Base-by-base conservation (phyloP, 2,329 filamentous ascomycete genomes). In the Cladophialophora bantiana region DNA sequence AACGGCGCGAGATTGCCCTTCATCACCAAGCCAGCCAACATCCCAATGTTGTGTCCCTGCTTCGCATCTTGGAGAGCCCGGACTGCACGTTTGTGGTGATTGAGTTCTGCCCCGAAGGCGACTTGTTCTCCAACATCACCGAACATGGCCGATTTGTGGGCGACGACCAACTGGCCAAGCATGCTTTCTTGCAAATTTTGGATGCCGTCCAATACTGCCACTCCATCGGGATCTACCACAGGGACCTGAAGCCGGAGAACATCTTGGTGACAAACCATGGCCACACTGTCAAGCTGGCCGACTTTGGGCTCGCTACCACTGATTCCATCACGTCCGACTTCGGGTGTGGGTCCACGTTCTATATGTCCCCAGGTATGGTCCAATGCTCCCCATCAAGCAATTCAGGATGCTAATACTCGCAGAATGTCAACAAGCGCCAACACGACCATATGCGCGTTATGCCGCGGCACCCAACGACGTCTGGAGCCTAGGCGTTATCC, bases 161-260 rank as follows among this genome's bases (percentile, higher is more conserved):
- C 81, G 94, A 97, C 83, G 94, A 98, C 83, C 86, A 88, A 75
- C 86, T 97, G 77, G 91, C 91, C 84, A 93, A 90, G 83, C 88
- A 88, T 72, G 90, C 93, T 65, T 98, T 98, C 79, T 88, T 98
- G 70, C 95, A 99, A 81, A 92, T 99, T 75, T 81, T 99, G 85
- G 92, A 97, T 85, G 95, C 95, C 79, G 94, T 98, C 71, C 91
- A 95, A 77, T 92, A 94, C 82, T 98, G 95, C 86, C 95, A 99
- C 81, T 88, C 88, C 73, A 83, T 93, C 75, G 93, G 94, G 75
- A 96, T 99, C 77, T 99, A 96, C 84, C 95, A 99, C 81, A 87
- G 95, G 80, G 95, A 99, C 79, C 85, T 99, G 70, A 99, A 99
- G 85, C 95, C 95, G 67, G 95, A 99, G 84, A 99, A 99, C 80